Percentiles rank a stretch among this genome's conserved stretches.
Evolutionary conservation across 176 grass and related monocot species (phyloP).

Genomic region (Neostapfia colusana): DNA sequence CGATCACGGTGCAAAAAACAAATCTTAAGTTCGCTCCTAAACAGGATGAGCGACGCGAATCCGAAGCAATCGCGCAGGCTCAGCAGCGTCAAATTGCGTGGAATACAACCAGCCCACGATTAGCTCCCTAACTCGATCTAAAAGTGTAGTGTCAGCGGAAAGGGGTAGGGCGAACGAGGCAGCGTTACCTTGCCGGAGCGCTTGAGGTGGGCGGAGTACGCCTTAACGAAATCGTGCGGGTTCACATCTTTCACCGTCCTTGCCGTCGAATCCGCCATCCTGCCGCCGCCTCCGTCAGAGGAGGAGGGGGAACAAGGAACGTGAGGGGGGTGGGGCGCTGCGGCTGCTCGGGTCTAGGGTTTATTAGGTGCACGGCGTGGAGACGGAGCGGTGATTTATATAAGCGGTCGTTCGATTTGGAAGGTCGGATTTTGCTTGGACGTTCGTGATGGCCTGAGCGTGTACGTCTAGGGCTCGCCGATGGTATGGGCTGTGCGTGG

Average conservation of each 20-base stretch:
- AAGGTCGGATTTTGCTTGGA: neutral
- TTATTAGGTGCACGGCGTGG: neutral
- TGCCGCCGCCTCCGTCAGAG: neutral
- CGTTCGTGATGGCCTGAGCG: neutral
- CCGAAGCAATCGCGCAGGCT: neutral
- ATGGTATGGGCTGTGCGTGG: neutral
- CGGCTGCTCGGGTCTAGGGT: constrained; percentile 29
- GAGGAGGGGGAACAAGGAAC: neutral
- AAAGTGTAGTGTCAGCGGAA: neutral
- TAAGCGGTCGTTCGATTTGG: neutral
- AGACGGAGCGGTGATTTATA: neutral
- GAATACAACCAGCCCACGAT: no score
- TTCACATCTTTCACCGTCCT: constrained; percentile 57
- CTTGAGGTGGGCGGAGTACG: constrained; percentile 65
- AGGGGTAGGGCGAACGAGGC: neutral
- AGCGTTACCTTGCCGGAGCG: constrained; percentile 50
- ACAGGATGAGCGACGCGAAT: neutral
- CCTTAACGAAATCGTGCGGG: constrained; percentile 63
- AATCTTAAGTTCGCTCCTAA: no score
- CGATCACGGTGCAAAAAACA: no score
- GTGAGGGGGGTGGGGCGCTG: neutral
- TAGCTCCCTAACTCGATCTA: neutral
- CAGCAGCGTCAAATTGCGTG: neutral
- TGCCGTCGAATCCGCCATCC: constrained; percentile 35
- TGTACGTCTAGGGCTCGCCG: neutral